Percentiles rank a stretch among this genome's conserved stretches.
Evolutionary conservation across 176 grass and related monocot genomes (phyloP).

Genomic region (Zizania latifolia): DNA sequence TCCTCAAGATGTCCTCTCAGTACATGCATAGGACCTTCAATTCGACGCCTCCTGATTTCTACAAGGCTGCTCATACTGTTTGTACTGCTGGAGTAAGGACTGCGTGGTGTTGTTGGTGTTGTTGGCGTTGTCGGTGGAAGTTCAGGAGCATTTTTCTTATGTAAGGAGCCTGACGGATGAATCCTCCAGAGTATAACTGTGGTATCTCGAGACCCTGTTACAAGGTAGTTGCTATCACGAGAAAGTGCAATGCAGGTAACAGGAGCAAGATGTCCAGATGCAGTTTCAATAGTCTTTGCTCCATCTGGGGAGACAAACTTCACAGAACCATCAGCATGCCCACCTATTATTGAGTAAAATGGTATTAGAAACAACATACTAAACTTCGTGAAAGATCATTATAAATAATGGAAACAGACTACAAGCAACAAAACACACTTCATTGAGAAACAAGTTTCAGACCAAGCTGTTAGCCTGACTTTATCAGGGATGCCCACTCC

Average conservation of each 20-base stretch:
- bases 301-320: conserved; percentile 82
- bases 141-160: conserved; percentile 65
- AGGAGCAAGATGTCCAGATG: conserved; percentile 77
- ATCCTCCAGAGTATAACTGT: conserved; percentile 93
- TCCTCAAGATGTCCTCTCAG: conserved; percentile 92
- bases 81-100: conserved; percentile 50
- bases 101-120: conserved; percentile 52
- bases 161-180: conserved; percentile 45
- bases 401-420: conserved; percentile 6
- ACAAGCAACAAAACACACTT: conserved; percentile 4
- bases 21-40: conserved; percentile 95
- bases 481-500: neutral
- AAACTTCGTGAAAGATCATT: conserved; percentile 1
- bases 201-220: conserved; percentile 82
- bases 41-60: conserved; percentile 54
- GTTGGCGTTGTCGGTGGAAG: conserved; percentile 45
- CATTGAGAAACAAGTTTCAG: neutral
- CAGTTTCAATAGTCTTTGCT: conserved; percentile 88
- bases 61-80: conserved; percentile 34
- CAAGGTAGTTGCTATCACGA: conserved; percentile 75
- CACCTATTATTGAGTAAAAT: conserved; percentile 58
- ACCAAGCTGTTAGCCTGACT: neutral
- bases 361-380: conserved; percentile 14
- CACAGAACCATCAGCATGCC: conserved; percentile 87
- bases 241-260: conserved; percentile 88